phyloP scores from a whole-genome alignment of 176 grass and related monocot species.

The Pharus latifolius region DNA sequence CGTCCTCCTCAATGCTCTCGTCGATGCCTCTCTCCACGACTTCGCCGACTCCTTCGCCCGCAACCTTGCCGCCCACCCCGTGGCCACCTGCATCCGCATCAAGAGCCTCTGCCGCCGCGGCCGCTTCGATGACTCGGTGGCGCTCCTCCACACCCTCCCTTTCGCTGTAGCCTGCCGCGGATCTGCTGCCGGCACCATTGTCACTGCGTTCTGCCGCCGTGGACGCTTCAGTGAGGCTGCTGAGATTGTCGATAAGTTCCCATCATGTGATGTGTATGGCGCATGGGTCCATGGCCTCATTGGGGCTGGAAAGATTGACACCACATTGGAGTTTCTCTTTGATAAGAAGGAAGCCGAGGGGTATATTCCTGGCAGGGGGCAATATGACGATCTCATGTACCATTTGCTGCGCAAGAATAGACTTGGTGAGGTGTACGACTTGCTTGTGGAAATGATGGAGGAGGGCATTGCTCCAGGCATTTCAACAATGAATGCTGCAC shows the following conservation, averaged over 20 bases:
- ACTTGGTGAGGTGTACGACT: conserved; percentile 58
- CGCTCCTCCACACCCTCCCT: conserved; percentile 52
- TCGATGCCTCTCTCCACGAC: conserved; percentile 68
- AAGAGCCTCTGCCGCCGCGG: conserved; percentile 57
- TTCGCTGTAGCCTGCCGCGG: conserved; percentile 8
- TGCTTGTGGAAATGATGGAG: conserved; percentile 94
- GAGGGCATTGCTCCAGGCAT: conserved; percentile 66
- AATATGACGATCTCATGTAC: conserved; percentile 48
- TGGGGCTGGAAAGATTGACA: conserved; percentile 37
- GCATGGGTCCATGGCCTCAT: conserved; percentile 51
- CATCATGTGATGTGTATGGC: conserved; percentile 48
- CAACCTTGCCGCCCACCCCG: conserved; percentile 18
- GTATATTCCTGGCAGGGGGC: conserved; percentile 41
- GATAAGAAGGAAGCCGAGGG: conserved; percentile 69
- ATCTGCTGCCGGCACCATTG: conserved; percentile 28
- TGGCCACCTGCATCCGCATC: conserved; percentile 49
- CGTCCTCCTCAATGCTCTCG: conserved; percentile 85
- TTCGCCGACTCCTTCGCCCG: conserved; percentile 56
- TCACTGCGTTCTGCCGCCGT: conserved; percentile 36
- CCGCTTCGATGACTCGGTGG: conserved; percentile 35
- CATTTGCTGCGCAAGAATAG: conserved; percentile 44
- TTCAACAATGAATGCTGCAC: conserved; percentile 60
- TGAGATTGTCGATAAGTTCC: conserved; percentile 51
- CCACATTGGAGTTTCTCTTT: conserved; percentile 51
- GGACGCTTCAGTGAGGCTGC: conserved; percentile 33